phyloP scores from a whole-genome alignment of 441 rosid species.

The Flueggea neowawraea region DNA sequence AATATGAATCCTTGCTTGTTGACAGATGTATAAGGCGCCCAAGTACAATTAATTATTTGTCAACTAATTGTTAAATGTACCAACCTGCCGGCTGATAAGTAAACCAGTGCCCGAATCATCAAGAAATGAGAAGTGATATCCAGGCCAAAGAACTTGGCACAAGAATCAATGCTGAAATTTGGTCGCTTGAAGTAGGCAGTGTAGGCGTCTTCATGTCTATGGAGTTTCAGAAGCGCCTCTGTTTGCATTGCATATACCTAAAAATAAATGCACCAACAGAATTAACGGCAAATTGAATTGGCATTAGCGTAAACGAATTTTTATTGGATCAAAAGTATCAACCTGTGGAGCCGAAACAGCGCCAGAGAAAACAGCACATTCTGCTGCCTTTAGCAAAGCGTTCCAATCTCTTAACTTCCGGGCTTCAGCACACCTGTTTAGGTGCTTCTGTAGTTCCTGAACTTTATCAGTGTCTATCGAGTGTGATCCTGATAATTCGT shows the following conservation, averaged over 20 bases:
- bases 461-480: slow-evolving; percentile 46
- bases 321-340: neutral
- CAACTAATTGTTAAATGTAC: neutral
- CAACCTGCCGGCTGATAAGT: slow-evolving; percentile 71
- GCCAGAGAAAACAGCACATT: slow-evolving; percentile 45
- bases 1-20: too few relatives aligned
- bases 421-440: slow-evolving; percentile 48
- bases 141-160: slow-evolving; percentile 47
- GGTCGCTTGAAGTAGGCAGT: slow-evolving; percentile 47
- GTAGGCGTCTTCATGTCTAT: slow-evolving; percentile 68
- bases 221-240: slow-evolving; percentile 65
- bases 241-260: slow-evolving; percentile 71
- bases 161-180: slow-evolving; percentile 37
- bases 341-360: slow-evolving; percentile 82
- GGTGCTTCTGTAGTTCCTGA: slow-evolving; percentile 41
- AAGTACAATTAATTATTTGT: too few relatives aligned
- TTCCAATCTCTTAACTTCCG: slow-evolving; percentile 53
- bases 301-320: neutral
- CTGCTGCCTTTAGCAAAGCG: slow-evolving; percentile 43
- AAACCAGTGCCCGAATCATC: slow-evolving; percentile 52
- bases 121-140: slow-evolving; percentile 37
- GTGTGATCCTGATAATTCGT: slow-evolving; percentile 45
- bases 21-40: too few relatives aligned
- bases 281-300: neutral
- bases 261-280: neutral